A percentile compares a stretch with the other conserved stretches of the same genome.
These are phyloP conservation scores for Penicillium sp. DNA, from an alignment of 2,329 filamentous ascomycete genomes.

Conservation along the genomic window DNA sequence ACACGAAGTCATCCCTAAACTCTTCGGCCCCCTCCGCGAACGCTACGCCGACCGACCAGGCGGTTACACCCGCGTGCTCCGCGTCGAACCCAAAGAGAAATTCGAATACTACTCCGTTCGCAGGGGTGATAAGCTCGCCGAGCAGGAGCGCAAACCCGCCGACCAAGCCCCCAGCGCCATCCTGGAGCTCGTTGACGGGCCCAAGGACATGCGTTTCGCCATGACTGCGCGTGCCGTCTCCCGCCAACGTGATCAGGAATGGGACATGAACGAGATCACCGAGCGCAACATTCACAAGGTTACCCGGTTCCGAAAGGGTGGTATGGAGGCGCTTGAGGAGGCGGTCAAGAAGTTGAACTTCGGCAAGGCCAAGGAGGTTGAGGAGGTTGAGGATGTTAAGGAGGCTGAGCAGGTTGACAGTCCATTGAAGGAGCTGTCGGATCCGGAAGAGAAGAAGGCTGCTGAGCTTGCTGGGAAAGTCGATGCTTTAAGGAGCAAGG, in stretches of 20 bases:
- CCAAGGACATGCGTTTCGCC: conserved; percentile 88
- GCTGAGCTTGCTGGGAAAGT: conserved; percentile 5
- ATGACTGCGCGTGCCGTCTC: conserved; percentile 85
- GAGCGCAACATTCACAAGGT: conserved; percentile 77
- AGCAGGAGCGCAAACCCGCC: conserved; percentile 35
- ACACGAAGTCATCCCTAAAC: conserved; percentile 62
- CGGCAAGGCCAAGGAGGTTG: conserved; percentile 34
- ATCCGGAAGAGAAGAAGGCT: conserved; percentile 15
- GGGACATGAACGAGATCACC: conserved; percentile 65
- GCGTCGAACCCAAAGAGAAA: conserved; percentile 76
- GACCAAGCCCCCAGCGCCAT: conserved; percentile 89
- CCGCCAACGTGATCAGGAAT: conserved; percentile 49
- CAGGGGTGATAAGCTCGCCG: conserved; percentile 16
- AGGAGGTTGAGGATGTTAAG: conserved; percentile 3
- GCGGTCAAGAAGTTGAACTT: conserved; percentile 58
- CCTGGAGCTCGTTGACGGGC: conserved; percentile 90
- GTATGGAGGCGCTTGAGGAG: conserved; percentile 62
- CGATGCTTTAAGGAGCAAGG: neutral
- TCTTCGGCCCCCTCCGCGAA: conserved; percentile 75
- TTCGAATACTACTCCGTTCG: conserved; percentile 20
- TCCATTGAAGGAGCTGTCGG: neutral
- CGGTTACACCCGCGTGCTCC: conserved; percentile 91
- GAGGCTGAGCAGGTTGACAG: neutral
- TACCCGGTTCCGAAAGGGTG: conserved; percentile 65
- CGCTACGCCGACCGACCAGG: conserved; percentile 77